Evolutionary conservation across 2,329 filamentous ascomycete species (phyloP), one percentile per base, ranked within the genome.

Genomic region (Neurospora crassa): DNA sequence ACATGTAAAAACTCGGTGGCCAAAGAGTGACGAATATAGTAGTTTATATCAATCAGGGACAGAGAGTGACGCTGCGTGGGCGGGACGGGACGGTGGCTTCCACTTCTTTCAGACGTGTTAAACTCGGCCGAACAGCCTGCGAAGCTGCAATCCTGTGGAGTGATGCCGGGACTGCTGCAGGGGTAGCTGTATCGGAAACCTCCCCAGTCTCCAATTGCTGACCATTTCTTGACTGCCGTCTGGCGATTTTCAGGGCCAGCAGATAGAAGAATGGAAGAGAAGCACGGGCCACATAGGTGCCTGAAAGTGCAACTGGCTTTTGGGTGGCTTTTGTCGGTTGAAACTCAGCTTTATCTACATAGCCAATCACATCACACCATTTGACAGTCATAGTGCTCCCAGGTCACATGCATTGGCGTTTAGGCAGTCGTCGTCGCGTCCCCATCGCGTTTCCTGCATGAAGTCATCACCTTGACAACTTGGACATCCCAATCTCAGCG

Each of bases 341-440:
- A 16, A 24, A 16, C 24, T 29, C 14, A 29, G 47, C 20, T 16
- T 59, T 24, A 18, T 5, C 24, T 40, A 40, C n/a, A 10, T 40
- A 63, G 53, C 53, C 53, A 63, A 63, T 63, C 53, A n/a, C 14
- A 18, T 63, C 8, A 18, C 53, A 63, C 24, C 37, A 18, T 6
- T 63, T 8, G 29, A 37, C 53, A 63, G 3, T n/a, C 63, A 3
- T 63, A 1, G 16, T 12, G 6, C 20, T 42, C 41, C 16, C 11
- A 29, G 37, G 69, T 75, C 75, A 76, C 74, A 73, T 76, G 75
- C 40, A 72, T 69, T 74, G 73, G 75, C 73, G 75, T 76, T 74
- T 74, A 76, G 75, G 75, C 75, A 74, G 75, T 72, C 29, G 29
- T 29, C 4, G 29, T 29, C 75, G 74, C 73, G 37, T 67, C 68